Evolutionary conservation across 2,329 filamentous ascomycete species (phyloP).

Genomic region (Aspergillus caelatus): DNA sequence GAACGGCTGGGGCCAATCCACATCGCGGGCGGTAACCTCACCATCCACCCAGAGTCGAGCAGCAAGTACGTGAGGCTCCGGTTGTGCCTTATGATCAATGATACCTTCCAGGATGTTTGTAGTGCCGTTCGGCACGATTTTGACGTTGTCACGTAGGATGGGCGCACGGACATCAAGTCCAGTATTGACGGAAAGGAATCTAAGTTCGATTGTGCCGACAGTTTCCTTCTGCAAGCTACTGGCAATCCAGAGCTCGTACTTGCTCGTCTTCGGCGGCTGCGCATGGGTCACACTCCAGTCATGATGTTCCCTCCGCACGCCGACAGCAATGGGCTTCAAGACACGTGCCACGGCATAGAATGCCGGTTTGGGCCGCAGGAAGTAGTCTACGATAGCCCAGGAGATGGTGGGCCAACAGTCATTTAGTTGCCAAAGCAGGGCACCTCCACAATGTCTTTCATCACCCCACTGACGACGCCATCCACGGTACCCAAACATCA

Average conservation of each 20-base stretch:
- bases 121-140: constrained; percentile 57
- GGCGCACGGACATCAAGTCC: constrained; percentile 58
- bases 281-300: constrained; percentile 64
- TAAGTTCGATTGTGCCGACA: constrained; percentile 40
- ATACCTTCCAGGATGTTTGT: constrained; percentile 54
- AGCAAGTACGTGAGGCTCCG: constrained; percentile 58
- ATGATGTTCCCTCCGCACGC: constrained; percentile 60
- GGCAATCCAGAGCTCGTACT: constrained; percentile 61
- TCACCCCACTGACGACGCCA: constrained; percentile 54
- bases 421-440: constrained; percentile 52
- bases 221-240: constrained; percentile 48
- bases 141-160: constrained; percentile 51
- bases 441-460: constrained; percentile 49
- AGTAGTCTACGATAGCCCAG: constrained; percentile 66
- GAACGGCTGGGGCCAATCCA: constrained; percentile 64
- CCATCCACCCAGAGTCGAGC: constrained; percentile 57
- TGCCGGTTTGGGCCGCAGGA: constrained; percentile 62
- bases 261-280: constrained; percentile 55
- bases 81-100: constrained; percentile 52
- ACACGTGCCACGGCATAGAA: constrained; percentile 64
- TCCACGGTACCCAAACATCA: constrained; percentile 63
- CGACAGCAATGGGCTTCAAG: constrained; percentile 59
- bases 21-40: constrained; percentile 56
- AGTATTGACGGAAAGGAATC: constrained; percentile 58
- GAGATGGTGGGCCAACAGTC: constrained; percentile 63